phyloP scores from a whole-genome alignment of 2,329 filamentous ascomycete species.

The Colletotrichum eleusines region DNA sequence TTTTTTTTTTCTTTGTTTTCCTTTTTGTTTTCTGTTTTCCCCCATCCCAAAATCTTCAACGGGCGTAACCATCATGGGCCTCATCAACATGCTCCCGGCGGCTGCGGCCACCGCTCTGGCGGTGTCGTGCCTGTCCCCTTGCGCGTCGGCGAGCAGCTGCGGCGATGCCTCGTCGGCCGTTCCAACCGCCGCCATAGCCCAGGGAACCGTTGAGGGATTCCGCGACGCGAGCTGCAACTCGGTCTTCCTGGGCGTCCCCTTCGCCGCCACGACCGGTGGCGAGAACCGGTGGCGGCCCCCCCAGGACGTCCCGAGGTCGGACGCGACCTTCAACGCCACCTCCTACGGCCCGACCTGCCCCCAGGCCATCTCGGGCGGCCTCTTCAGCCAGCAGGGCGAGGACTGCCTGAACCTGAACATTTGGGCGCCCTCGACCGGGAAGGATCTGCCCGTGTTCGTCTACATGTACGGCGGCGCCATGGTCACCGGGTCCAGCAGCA shows the following conservation, averaged over 20 bases:
- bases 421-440: conserved; percentile 48
- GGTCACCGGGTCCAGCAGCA: conserved; percentile 56
- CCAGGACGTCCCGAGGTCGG: conserved; percentile 44
- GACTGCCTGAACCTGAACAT: conserved; percentile 59
- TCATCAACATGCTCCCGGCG: conserved; percentile 21
- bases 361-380: conserved; percentile 43
- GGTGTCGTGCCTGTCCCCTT: conserved; percentile 14
- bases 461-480: conserved; percentile 61
- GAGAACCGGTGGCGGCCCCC: conserved; percentile 50
- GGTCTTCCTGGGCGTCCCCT: conserved; percentile 55
- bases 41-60: background rate
- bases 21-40: too few relatives aligned
- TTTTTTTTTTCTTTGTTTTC: too few relatives aligned
- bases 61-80: conserved; percentile 29
- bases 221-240: conserved; percentile 50
- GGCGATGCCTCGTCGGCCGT: conserved; percentile 4
- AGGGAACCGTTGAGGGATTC: conserved; percentile 52
- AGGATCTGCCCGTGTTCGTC: conserved; percentile 52
- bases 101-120: conserved; percentile 22
- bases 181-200: conserved; percentile 43
- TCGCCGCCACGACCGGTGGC: conserved; percentile 55
- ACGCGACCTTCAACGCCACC: conserved; percentile 44
- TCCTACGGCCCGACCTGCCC: conserved; percentile 47
- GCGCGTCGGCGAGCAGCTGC: conserved; percentile 10
- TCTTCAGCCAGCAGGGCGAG: conserved; percentile 48